Base-by-base conservation (phyloP, 768 basidiomycete genomes). In the Mycena rebaudengoi region DNA sequence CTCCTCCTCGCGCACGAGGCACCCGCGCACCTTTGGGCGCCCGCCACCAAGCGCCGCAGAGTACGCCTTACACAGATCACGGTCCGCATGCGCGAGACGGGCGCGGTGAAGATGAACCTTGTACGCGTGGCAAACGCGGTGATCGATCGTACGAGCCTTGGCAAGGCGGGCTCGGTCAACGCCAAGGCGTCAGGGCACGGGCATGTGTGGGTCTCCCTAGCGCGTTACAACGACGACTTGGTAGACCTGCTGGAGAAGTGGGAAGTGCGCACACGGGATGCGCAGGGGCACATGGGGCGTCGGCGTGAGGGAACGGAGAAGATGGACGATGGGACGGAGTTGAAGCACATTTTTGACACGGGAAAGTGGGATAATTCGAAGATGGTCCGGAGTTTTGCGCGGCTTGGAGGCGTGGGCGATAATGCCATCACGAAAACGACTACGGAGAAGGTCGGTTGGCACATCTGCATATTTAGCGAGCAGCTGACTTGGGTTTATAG, bases 321-420 rank as follows among this genome's bases (percentile, higher is more conserved):
- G 57, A 70, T 78, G 37, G 79, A 73, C 14, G 79, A 75, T 7
- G 76, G 80, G 51, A 71, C 73, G 26, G n/a, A n/a, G n/a, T 58
- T 88, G 56, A 69, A 69, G 29, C 75, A 78, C 55, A 65, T 84
- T 23, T 92, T 90, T 66, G 71, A 67, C 41, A 44, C 44, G 49
- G 88, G 83, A 12, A 80, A 70, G 66, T 94, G 91, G 90, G 94
- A 95, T 73, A 81, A 76, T 45, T 75, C 74, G 59, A 95, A 94
- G 82, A 94, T 95, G 94, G 87, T 95, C 49, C 78, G 82, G 51
- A 85, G 84, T 60, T 95, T 94, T 76, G 90, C 91, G 1, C 82
- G 85, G 64, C 76, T 95, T 75, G 86, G 85, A 6, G 70, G 74
- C 5, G 68, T 73, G 14, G 75, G 75, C 7, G 75, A 77, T 6